Percentiles rank a stretch among this genome's conserved stretches.
Evolutionary conservation across 305 asterid species (phyloP).

Genomic region (Fraxinus paxiana): DNA sequence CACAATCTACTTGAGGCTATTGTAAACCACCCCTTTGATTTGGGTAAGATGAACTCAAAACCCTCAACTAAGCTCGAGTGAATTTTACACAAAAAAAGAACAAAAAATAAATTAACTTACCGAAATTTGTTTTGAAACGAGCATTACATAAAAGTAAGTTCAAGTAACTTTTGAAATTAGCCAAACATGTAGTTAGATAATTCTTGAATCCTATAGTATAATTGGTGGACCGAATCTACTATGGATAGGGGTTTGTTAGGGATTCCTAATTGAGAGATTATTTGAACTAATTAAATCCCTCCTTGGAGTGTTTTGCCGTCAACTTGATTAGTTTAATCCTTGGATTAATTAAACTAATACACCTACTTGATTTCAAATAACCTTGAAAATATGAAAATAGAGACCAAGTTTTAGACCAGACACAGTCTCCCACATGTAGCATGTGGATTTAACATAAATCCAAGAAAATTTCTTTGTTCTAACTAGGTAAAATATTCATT

Average conservation of each 20-base stretch:
- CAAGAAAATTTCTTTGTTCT: constrained; percentile 47
- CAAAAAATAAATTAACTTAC: background rate
- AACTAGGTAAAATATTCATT: constrained; percentile 25
- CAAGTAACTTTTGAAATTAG: background rate
- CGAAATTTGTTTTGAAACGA: background rate
- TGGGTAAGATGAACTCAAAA: background rate
- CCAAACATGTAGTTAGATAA: background rate
- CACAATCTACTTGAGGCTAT: background rate
- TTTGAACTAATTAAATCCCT: background rate
- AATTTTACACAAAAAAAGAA: background rate
- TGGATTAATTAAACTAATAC: constrained; percentile 27
- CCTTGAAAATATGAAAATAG: constrained; percentile 38
- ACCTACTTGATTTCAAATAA: constrained; percentile 23
- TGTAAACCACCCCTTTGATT: background rate
- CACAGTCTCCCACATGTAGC: constrained; percentile 74
- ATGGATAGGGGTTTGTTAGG: constrained; percentile 2
- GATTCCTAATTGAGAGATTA: constrained; percentile 11
- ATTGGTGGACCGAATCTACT: background rate
- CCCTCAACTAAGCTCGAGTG: background rate
- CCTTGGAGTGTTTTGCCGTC: constrained; percentile 17
- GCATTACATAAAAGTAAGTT: background rate
- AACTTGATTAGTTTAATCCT: constrained; percentile 28
- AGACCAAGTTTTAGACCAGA: constrained; percentile 32
- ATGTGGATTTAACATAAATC: constrained; percentile 57
- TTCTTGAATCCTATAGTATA: background rate